Base-by-base conservation (phyloP, 805 yeast genomes). In the Pichia kluyveri region DNA sequence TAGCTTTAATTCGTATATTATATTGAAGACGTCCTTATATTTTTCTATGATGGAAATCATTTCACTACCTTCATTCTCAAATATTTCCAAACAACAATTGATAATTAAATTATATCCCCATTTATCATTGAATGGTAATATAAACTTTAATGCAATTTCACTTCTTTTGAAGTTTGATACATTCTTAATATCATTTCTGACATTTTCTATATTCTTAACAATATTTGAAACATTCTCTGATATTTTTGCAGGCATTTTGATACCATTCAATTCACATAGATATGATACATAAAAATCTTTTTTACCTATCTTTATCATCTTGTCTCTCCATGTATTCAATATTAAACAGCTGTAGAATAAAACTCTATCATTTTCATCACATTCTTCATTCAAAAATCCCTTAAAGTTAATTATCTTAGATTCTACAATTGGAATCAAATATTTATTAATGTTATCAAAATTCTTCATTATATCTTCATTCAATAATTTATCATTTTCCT, bases 191-290 rank as follows among this genome's bases (percentile, higher is more conserved):
- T 62, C 41, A 0, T 47, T 47, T 40, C 58, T 54, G 42, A 67
- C 70, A 4, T 55, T 50, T 0, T 51, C 55, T 10, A 57, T 57
- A 1, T 63, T 60, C 9, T 66, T 65, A 2, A 79, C 67, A 30
- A 82, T 64, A 38, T 66, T 64, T 1, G 79, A 60, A 0, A 80
- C 75, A 17, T 69, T 63, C 3, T 75, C 81, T 17, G 78, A 77
- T 41, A 79, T 82, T 43, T 65, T 67, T 46, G 74, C 73, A 8
- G 88, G 79, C 48, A 78, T 71, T 58, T 84, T 82, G 34, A 90
- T 61, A 0, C 95, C 91, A 50, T 85, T 88, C 54, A 77, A 74
- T 32, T 86, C 62, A 9, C 85, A 72, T 37, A 74, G 56, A 41
- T 73, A 77, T 1, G 75, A 66, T 1, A 79, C 81, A 45, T 61